Conservation (phyloP, 768 basidiomycete genomes). For the Boletus speciosus region DNA sequence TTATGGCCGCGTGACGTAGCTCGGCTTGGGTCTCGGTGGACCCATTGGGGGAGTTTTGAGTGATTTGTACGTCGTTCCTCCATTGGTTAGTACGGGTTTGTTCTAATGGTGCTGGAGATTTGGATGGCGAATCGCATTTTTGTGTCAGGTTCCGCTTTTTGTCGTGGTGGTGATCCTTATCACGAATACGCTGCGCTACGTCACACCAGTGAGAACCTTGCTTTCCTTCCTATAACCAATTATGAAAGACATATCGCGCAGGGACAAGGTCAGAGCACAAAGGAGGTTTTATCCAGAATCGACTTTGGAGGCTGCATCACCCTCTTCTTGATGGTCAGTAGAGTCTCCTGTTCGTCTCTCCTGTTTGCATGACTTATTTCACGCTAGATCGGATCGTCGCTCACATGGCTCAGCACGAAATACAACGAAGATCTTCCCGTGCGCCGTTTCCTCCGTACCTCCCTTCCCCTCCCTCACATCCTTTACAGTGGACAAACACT, state of each 20-base stretch:
- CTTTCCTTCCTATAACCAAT: neutral
- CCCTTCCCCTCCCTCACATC: neutral
- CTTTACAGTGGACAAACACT: slow-evolving; percentile 50
- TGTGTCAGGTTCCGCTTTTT: slow-evolving; percentile 68
- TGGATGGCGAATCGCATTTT: slow-evolving; percentile 70
- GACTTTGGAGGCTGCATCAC: slow-evolving; percentile 70
- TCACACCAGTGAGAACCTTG: slow-evolving; percentile 50
- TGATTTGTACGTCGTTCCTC: slow-evolving; percentile 14
- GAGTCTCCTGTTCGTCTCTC: neutral
- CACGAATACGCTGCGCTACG: slow-evolving; percentile 58
- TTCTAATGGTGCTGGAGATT: neutral
- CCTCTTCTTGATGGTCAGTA: slow-evolving; percentile 53
- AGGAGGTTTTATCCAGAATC: slow-evolving; percentile 70
- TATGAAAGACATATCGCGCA: slow-evolving; percentile 21
- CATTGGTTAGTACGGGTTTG: neutral
- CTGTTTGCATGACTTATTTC: neutral
- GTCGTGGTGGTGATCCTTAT: slow-evolving; percentile 42
- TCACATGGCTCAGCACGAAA: slow-evolving; percentile 66
- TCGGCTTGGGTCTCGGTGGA: slow-evolving; percentile 24
- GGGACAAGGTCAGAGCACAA: slow-evolving; percentile 63
- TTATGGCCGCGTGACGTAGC: slow-evolving; percentile 6
- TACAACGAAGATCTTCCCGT: slow-evolving; percentile 68
- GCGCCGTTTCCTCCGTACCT: slow-evolving; percentile 10
- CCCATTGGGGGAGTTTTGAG: slow-evolving; percentile 21
- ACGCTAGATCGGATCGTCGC: slow-evolving; percentile 50